Percentiles rank a stretch among this genome's conserved stretches.
phyloP scores from a whole-genome alignment of 805 yeast species.

The Sugiyamaella chiloensis region DNA sequence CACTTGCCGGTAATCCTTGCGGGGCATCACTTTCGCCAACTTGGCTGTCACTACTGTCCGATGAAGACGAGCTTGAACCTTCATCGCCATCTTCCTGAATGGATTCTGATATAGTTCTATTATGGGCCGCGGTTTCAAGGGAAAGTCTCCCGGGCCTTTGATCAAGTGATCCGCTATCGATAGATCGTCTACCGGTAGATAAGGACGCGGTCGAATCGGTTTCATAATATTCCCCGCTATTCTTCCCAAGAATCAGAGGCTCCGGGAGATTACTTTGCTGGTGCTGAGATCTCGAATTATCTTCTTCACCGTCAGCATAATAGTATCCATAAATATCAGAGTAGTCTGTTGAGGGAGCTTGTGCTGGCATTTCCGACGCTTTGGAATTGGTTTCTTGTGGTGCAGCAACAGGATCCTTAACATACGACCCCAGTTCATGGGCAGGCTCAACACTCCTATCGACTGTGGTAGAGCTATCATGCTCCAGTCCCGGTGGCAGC shows the following conservation, averaged over 20 bases:
- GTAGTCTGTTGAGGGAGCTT: background rate
- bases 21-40: background rate
- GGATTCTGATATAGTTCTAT: slow-evolving; percentile 16
- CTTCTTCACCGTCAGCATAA: slow-evolving; percentile 17
- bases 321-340: slow-evolving; percentile 23
- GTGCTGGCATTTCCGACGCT: background rate
- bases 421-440: background rate
- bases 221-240: slow-evolving; percentile 12
- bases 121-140: slow-evolving; percentile 18
- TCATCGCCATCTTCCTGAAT: slow-evolving; percentile 11
- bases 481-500: too few species aligned
- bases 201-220: slow-evolving; percentile 30
- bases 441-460: background rate
- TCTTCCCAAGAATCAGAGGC: slow-evolving; percentile 5
- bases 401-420: background rate
- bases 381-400: background rate
- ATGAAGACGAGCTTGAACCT: background rate
- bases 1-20: slow-evolving; percentile 1
- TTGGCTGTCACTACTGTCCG: background rate
- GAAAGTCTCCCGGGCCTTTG: slow-evolving; percentile 11
- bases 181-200: slow-evolving; percentile 28
- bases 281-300: slow-evolving; percentile 1
- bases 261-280: too few species aligned
- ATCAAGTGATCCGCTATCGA: slow-evolving; percentile 18
- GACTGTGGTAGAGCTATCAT: background rate